A percentile compares a stretch with the other conserved stretches of the same genome.
Evolutionary conservation across 768 basidiomycete species (phyloP).

Genomic region (Naganishia friedmannii): DNA sequence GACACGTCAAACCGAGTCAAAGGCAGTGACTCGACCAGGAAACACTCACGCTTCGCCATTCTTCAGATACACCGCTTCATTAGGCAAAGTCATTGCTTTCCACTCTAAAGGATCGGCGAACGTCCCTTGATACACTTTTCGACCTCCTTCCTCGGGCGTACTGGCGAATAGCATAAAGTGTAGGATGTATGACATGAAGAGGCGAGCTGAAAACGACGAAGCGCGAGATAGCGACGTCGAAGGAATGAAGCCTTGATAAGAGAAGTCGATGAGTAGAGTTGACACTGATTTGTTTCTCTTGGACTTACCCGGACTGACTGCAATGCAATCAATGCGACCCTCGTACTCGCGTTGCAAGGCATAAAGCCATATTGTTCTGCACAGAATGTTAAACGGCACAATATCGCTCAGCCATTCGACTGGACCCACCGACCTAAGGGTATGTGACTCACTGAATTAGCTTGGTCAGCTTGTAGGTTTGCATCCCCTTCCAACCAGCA

Average conservation of each 20-base stretch:
- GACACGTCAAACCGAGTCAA: neutral
- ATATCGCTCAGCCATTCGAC: neutral
- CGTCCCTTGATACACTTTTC: constrained; percentile 17
- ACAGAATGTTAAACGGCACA: neutral
- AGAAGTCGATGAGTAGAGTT: neutral
- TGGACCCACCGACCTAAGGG: neutral
- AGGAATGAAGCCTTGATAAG: constrained; percentile 24
- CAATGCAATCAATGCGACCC: constrained; percentile 13
- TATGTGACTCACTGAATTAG: constrained; percentile 14
- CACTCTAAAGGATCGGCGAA: neutral
- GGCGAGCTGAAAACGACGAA: constrained; percentile 11
- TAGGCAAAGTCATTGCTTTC: neutral
- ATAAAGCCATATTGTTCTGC: constrained; percentile 7
- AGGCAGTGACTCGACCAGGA: neutral
- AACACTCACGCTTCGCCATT: constrained; percentile 17
- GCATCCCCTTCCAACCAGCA: constrained; percentile 25
- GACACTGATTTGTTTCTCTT: too few species aligned
- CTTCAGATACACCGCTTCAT: constrained; percentile 25
- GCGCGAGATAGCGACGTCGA: constrained; percentile 24
- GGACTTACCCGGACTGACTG: constrained; percentile 23
- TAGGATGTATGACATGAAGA: constrained; percentile 28
- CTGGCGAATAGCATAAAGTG: constrained; percentile 28
- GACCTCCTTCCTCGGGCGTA: constrained; percentile 26
- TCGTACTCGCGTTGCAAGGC: neutral
- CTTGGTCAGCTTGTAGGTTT: constrained; percentile 27